Conservation (phyloP, 257 asterid genomes). For the Rauvolfia tetraphylla region DNA sequence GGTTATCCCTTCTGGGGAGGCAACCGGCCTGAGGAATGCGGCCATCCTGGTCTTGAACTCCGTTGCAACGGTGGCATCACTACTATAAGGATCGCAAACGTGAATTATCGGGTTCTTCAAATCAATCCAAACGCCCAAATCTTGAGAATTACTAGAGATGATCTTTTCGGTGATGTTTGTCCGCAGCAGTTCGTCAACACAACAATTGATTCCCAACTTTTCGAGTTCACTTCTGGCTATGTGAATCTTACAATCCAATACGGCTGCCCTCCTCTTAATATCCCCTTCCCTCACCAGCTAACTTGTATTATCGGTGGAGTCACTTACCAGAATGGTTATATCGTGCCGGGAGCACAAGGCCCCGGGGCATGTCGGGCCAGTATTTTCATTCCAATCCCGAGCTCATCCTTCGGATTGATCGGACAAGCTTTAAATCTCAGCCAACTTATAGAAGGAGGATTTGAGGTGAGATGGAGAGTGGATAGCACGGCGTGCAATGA, state of each 20-base stretch:
- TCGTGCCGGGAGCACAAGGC: constrained; percentile 31
- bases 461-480: constrained; percentile 41
- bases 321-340: constrained; percentile 23
- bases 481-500: constrained; percentile 28
- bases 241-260: constrained; percentile 44
- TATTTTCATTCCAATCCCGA: constrained; percentile 39
- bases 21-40: constrained; percentile 47
- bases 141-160: constrained; percentile 39
- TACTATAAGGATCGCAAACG: constrained; percentile 21
- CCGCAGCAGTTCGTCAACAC: constrained; percentile 32
- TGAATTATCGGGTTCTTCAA: constrained; percentile 36
- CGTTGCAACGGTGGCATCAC: constrained; percentile 31
- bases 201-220: constrained; percentile 33
- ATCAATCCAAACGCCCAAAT: constrained; percentile 29
- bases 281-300: constrained; percentile 28
- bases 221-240: constrained; percentile 36
- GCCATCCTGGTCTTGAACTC: constrained; percentile 49
- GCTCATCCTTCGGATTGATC: constrained; percentile 11
- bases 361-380: constrained; percentile 39
- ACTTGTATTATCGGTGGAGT: constrained; percentile 41
- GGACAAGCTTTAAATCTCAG: constrained; percentile 16
- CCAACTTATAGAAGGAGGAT: constrained; percentile 33
- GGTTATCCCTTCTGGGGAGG: constrained; percentile 59
- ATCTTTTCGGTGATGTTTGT: constrained; percentile 38
- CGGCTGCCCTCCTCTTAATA: constrained; percentile 36